Conservation (phyloP, 129 eudicot genomes). For the Centella asiatica region DNA sequence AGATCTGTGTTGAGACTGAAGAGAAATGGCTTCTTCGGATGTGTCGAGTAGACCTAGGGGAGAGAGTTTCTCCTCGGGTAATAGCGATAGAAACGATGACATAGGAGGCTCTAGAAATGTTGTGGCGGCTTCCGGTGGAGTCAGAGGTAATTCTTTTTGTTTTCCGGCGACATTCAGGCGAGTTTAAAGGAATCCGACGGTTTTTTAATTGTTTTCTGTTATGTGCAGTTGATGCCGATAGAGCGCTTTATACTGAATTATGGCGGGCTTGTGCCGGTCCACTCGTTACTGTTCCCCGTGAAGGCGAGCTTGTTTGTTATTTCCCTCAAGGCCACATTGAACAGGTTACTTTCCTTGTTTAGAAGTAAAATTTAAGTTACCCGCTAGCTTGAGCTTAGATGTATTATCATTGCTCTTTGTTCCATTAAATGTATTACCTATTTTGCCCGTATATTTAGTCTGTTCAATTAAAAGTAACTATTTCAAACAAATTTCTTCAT, state of each 20-base stretch:
- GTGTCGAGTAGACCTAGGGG: conserved; percentile 32
- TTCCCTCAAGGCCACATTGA: conserved; percentile 99
- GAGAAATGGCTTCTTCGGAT: conserved; percentile 60
- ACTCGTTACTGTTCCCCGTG: conserved; percentile 81
- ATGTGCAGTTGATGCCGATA: conserved; percentile 62
- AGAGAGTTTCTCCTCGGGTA: conserved; percentile 30
- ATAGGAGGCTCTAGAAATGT: conserved; percentile 20
- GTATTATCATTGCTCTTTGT: background rate
- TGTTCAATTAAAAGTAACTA: background rate
- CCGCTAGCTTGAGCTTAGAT: background rate
- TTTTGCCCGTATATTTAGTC: background rate
- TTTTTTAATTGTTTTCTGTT: background rate
- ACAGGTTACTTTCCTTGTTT: conserved; percentile 49
- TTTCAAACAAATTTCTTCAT: too few relatives aligned
- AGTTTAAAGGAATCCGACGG: conserved; percentile 2
- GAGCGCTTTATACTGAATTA: conserved; percentile 81
- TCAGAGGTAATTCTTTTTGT: conserved; percentile 45
- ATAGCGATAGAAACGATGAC: conserved; percentile 36
- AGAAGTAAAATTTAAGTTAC: background rate
- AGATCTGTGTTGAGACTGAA: conserved; percentile 55
- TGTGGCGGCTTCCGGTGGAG: conserved; percentile 30
- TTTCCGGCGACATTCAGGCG: conserved; percentile 4
- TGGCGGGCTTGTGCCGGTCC: conserved; percentile 99
- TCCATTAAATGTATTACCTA: background rate
- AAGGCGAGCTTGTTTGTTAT: conserved; percentile 68